phyloP scores from a whole-genome alignment of 2,329 filamentous ascomycete genomes.

The Diplodia mutila region DNA sequence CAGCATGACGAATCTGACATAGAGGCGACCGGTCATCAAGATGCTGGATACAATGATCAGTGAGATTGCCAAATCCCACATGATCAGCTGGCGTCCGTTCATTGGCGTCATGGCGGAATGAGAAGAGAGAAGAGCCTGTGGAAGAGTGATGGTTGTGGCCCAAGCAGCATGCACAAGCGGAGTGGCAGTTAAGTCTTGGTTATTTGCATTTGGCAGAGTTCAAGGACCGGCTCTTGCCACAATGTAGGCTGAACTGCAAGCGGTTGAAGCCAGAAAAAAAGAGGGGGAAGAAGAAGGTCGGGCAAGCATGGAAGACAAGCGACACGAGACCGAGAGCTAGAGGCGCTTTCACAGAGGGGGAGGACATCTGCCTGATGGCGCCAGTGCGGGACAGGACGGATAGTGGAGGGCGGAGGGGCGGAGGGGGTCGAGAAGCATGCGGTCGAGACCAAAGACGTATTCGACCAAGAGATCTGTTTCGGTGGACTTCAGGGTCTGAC shows the following conservation, averaged over 20 bases:
- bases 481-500: not conserved
- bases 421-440: not conserved
- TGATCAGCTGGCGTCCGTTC: constrained; percentile 14
- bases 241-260: not conserved
- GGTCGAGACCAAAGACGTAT: not conserved
- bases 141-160: not conserved
- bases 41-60: constrained; percentile 39
- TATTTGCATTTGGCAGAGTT: not conserved
- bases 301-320: not conserved
- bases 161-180: not conserved
- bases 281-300: not conserved
- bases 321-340: not conserved
- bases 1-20: constrained; percentile 37
- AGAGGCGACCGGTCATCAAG: constrained; percentile 35
- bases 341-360: not conserved
- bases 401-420: not conserved
- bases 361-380: not conserved
- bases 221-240: not conserved
- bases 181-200: not conserved
- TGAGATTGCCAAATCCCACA: constrained; percentile 29
- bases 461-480: not conserved
- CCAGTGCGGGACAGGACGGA: too few relatives aligned
- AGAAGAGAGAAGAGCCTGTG: not conserved
- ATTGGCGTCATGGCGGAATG: not conserved
- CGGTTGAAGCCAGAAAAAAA: not conserved